Conservation (phyloP, 2,329 filamentous ascomycete genomes). For the Talaromyces piceae region DNA sequence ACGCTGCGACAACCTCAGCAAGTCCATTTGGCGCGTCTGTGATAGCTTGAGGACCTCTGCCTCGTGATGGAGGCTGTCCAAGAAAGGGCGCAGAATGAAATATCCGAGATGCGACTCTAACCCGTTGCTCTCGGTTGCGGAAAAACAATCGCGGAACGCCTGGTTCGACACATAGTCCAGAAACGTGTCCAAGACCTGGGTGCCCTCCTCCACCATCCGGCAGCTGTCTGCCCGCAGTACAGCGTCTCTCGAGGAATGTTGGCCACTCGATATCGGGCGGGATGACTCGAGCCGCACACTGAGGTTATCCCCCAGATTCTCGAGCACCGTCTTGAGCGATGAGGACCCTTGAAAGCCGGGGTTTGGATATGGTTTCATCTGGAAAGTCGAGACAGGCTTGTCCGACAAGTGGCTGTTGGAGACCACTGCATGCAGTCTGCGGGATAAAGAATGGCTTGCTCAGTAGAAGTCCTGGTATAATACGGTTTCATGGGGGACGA, state of each 20-base stretch:
- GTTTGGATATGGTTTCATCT: conserved; percentile 11
- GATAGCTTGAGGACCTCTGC: conserved; percentile 5
- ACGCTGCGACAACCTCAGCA: conserved; percentile 6
- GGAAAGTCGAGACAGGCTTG: conserved; percentile 7
- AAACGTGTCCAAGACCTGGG: conserved; percentile 6
- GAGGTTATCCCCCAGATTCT: conserved; percentile 7
- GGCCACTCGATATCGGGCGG: not conserved
- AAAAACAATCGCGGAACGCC: conserved; percentile 5
- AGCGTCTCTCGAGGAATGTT: conserved; percentile 9
- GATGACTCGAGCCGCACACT: conserved; percentile 6
- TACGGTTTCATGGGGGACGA: too few species aligned
- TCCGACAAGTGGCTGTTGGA: conserved; percentile 1
- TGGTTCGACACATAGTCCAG: conserved; percentile 7
- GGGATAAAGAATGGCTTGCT: too few species aligned
- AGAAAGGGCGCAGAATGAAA: conserved; percentile 7
- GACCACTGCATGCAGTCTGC: not conserved
- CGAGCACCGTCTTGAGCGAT: conserved; percentile 8
- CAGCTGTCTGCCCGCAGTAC: conserved; percentile 10
- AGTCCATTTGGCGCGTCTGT: conserved; percentile 1
- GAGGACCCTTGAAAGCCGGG: conserved; percentile 9
- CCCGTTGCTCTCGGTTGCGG: conserved; percentile 1
- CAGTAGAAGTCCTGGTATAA: too few species aligned
- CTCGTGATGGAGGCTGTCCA: conserved; percentile 7
- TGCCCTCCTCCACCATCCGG: conserved; percentile 9
- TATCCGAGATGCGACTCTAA: conserved; percentile 6